Base-by-base conservation (phyloP, 1,284 basidiomycete species). In the Ganoderma lucidum region DNA sequence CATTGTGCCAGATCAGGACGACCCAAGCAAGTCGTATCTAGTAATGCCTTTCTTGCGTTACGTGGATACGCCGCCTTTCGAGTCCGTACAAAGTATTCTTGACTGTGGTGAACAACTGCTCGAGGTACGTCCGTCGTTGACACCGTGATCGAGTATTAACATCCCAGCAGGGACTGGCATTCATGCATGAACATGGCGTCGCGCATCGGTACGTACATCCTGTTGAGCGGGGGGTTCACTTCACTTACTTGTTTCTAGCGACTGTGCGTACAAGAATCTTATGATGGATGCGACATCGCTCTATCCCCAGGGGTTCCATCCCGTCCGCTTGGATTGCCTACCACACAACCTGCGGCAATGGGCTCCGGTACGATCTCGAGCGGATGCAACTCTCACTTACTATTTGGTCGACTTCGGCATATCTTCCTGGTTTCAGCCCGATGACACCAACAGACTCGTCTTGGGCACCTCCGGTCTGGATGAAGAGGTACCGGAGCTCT, bases 321-420 rank as follows among this genome's bases (percentile, higher is more conserved):
- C 78, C 0, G 60, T 76, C 10, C 6, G 15, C 0, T 2, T 55
- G 0, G 4, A 4, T 1, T 66, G n/a, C n/a, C 45, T 8, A n/a
- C 45, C 0, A 23, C 23, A 12, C 67, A 74, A 2, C 66, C 70
- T 71, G 75, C 5, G 41, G 56, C 2, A 39, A 63, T 2, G 64
- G 56, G 0, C 60, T 23, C 23, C 23, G 23, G 23, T 48, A n/a
- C 45, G n/a, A 48, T 48, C 45, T 48, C 45, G 45, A 48, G 45
- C 45, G 45, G 45, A 23, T 23, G 45, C n/a, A 23, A n/a, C 63
- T 0, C 67, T 77, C 44, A 73, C 62, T 19, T 79, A 78, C 58
- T 78, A 76, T 65, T 77, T 68, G 48, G 62, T 78, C 39, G 78
- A 79, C 44, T 78, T 76, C 53, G 77, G 75, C 0, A 72, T 79